Conservation (phyloP, 176 grass and related monocot species). For the Neostapfia colusana region DNA sequence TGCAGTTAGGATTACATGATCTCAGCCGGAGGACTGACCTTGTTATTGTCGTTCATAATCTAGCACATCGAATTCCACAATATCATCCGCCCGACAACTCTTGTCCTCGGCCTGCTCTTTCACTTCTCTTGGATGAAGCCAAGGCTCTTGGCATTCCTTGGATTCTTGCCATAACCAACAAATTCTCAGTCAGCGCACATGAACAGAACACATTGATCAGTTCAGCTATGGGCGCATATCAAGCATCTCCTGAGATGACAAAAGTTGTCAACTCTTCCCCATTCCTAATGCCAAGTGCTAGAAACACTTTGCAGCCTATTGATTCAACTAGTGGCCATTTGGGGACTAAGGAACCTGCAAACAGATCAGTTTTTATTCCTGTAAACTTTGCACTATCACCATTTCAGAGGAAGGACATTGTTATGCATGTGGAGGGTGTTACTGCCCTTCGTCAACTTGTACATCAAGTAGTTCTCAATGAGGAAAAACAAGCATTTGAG, state of each 20-base stretch:
- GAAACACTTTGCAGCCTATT: constrained; percentile 39
- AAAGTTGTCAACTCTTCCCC: constrained; percentile 74
- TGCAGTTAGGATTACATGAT: constrained; percentile 60
- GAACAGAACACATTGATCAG: constrained; percentile 64
- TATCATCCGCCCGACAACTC: constrained; percentile 53
- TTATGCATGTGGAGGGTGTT: constrained; percentile 84
- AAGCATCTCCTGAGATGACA: constrained; percentile 65
- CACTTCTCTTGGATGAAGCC: constrained; percentile 80
- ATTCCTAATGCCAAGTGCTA: constrained; percentile 66
- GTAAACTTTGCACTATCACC: constrained; percentile 49
- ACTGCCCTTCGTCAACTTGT: constrained; percentile 60
- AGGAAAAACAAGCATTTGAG: constrained; percentile 79
- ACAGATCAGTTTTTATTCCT: constrained; percentile 42
- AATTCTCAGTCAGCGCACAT: constrained; percentile 74
- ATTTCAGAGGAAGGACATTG: constrained; percentile 65
- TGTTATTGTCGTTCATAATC: constrained; percentile 91
- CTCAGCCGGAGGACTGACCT: constrained; percentile 73
- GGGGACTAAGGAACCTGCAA: constrained; percentile 34
- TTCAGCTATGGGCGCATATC: constrained; percentile 72
- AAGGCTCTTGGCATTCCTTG: constrained; percentile 72
- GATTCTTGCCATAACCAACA: constrained; percentile 93
- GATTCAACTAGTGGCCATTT: constrained; percentile 27
- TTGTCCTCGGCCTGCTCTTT: constrained; percentile 61
- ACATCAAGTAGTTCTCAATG: constrained; percentile 56
- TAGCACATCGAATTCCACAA: constrained; percentile 73